Conservation (phyloP, 371 early-diverging fungal genomes). For the Mucor lusitanicus region DNA sequence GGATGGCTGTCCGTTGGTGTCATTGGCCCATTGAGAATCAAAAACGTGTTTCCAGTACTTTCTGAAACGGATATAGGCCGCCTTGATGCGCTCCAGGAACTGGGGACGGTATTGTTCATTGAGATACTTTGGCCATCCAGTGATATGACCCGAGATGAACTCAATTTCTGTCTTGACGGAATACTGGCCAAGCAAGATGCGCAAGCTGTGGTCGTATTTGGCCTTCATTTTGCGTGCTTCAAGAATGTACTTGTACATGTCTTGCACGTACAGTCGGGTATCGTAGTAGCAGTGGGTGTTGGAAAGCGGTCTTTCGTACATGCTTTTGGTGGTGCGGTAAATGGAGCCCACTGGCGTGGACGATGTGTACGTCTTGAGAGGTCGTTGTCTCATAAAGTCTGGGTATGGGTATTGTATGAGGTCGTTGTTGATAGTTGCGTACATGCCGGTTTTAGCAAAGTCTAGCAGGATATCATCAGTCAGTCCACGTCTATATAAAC, state of each 20-base stretch:
- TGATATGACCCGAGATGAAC: conserved; percentile 37
- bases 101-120: conserved; percentile 5
- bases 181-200: conserved; percentile 59
- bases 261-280: conserved; percentile 43
- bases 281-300: conserved; percentile 30
- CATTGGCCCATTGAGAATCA: conserved; percentile 16
- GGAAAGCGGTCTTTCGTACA: background rate
- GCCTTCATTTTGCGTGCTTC: conserved; percentile 47
- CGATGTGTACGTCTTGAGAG: conserved; percentile 47
- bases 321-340: conserved; percentile 36
- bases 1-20: background rate
- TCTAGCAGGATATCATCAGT: conserved; percentile 5
- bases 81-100: conserved; percentile 15
- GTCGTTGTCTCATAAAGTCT: conserved; percentile 68
- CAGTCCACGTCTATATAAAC: too few relatives aligned
- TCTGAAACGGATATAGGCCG: conserved; percentile 34
- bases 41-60: conserved; percentile 39
- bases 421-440: conserved; percentile 26
- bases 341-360: conserved; percentile 55
- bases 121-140: conserved; percentile 27
- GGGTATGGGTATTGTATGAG: conserved; percentile 54
- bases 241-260: conserved; percentile 53
- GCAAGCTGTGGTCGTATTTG: conserved; percentile 55
- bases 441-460: conserved; percentile 33
- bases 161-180: conserved; percentile 54